These are phyloP conservation scores for Stramenopiles sp. DNA, from an alignment of 352 stramenopile species.

Conservation along the genomic window DNA sequence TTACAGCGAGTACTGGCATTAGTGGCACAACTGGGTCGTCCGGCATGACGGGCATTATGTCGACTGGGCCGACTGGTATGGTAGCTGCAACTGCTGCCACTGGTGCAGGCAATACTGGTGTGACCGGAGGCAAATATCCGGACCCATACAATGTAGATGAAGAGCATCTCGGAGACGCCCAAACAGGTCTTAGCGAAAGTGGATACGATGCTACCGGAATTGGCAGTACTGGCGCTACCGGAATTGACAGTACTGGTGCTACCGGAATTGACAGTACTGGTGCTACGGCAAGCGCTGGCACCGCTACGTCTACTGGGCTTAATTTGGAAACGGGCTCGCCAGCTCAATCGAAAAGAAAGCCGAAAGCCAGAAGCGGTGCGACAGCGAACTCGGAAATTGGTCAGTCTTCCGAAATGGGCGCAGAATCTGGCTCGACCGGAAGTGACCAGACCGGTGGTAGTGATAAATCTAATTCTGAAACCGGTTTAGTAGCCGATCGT, in stretches of 20 bases:
- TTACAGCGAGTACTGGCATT: neutral
- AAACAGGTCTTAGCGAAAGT: neutral
- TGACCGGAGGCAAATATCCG: neutral
- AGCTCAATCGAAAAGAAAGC: neutral
- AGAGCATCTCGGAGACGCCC: neutral
- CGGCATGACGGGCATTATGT: neutral
- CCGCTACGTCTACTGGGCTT: neutral
- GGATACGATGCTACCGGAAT: neutral
- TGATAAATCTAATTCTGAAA: neutral
- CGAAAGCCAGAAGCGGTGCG: neutral
- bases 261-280: neutral
- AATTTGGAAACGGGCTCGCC: neutral
- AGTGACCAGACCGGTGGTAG: neutral
- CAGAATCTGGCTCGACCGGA: neutral
- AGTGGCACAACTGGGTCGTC: neutral
- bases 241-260: neutral
- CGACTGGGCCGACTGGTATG: conserved; percentile 1
- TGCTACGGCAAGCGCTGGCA: neutral
- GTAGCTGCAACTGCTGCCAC: neutral
- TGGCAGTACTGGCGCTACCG: neutral
- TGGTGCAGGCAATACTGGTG: neutral
- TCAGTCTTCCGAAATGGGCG: neutral
- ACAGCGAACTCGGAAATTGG: neutral
- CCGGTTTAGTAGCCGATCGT: neutral
- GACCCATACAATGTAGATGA: neutral